Percentiles rank a stretch among this genome's conserved stretches.
phyloP scores from a whole-genome alignment of 2,329 filamentous ascomycete species.

The Verticillium longisporum region DNA sequence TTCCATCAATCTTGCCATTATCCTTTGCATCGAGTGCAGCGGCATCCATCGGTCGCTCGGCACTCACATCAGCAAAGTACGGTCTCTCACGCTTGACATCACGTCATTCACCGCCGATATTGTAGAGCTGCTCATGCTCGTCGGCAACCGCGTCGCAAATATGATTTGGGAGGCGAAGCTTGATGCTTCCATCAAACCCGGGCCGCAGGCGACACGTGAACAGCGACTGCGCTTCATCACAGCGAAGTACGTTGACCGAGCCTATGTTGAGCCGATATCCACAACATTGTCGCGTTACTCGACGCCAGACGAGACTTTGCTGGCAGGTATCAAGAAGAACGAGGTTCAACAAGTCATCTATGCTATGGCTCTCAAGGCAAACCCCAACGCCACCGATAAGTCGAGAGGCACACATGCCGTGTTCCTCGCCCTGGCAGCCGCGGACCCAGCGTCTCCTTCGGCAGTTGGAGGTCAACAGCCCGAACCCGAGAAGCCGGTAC shows the following conservation, averaged over 20 bases:
- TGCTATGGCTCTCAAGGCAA: slow-evolving; percentile 77
- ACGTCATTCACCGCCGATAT: slow-evolving; percentile 96
- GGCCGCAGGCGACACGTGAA: slow-evolving; percentile 73
- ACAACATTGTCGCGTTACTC: slow-evolving; percentile 67
- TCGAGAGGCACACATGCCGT: slow-evolving; percentile 84
- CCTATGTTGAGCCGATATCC: slow-evolving; percentile 74
- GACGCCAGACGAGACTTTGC: slow-evolving; percentile 77
- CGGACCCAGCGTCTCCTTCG: slow-evolving; percentile 77
- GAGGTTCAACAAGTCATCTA: slow-evolving; percentile 92
- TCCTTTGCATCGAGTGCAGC: slow-evolving; percentile 96
- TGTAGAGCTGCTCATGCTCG: slow-evolving; percentile 82
- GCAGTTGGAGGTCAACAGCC: slow-evolving; percentile 32
- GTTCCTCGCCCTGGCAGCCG: slow-evolving; percentile 85
- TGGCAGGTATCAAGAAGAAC: slow-evolving; percentile 93
- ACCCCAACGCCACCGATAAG: slow-evolving; percentile 79
- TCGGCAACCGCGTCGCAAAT: slow-evolving; percentile 93
- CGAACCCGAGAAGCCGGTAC: slow-evolving; percentile 44
- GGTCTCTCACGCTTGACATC: slow-evolving; percentile 90
- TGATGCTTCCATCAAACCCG: slow-evolving; percentile 66
- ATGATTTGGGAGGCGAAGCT: slow-evolving; percentile 92
- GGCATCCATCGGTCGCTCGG: slow-evolving; percentile 94
- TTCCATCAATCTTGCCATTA: slow-evolving; percentile 93
- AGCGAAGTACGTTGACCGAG: slow-evolving; percentile 81
- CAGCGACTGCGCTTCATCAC: slow-evolving; percentile 94
- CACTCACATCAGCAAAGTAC: slow-evolving; percentile 95